Evolutionary conservation across 345 rosid species (phyloP).

Genomic region (Eucalyptus coolabah): DNA sequence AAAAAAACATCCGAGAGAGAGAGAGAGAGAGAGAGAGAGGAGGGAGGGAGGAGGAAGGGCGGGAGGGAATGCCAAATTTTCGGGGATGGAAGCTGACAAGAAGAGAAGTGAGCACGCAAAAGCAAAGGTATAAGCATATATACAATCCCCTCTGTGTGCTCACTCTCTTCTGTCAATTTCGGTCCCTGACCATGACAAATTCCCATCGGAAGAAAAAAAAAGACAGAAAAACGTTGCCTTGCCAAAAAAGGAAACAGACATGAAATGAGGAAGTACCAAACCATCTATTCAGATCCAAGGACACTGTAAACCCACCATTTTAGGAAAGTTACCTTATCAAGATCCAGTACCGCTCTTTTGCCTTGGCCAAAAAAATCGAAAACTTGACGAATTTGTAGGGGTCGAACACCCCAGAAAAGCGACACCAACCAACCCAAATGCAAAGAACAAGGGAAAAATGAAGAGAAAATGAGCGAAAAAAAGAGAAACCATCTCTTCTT

Average conservation of each 20-base stretch:
- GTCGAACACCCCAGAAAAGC: neutral
- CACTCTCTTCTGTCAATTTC: conserved; percentile 99
- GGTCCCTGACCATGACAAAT: conserved; percentile 4
- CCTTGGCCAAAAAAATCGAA: neutral
- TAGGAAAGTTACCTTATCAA: conserved; percentile 14
- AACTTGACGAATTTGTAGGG: conserved; percentile 10
- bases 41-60: conserved; percentile 8
- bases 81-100: conserved; percentile 65
- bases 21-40: neutral
- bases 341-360: neutral
- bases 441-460: neutral
- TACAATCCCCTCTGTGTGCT: conserved; percentile 90
- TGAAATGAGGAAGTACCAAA: neutral
- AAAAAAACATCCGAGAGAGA: neutral
- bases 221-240: neutral
- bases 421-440: neutral
- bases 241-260: neutral
- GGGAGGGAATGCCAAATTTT: neutral
- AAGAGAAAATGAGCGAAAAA: neutral
- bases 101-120: conserved; percentile 96
- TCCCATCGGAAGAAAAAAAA: neutral
- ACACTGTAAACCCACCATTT: conserved; percentile 8
- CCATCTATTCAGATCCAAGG: conserved; percentile 45
- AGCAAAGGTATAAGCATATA: conserved; percentile 45
- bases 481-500: neutral